phyloP scores from a whole-genome alignment of 495 filamentous ascomycete genomes.

The Daldinia decipiens region DNA sequence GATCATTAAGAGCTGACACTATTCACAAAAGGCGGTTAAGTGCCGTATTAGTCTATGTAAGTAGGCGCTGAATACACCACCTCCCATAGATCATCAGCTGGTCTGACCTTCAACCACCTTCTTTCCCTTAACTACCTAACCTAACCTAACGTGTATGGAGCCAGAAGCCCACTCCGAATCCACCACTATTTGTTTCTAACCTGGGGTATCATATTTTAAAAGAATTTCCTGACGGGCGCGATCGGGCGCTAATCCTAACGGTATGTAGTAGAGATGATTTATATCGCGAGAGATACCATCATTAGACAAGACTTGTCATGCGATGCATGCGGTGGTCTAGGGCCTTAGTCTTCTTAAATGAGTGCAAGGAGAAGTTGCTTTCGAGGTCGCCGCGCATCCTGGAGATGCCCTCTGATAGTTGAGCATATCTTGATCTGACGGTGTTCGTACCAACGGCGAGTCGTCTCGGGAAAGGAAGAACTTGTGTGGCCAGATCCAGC shows the following conservation, averaged over 20 bases:
- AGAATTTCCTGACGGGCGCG: background rate
- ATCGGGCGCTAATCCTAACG: background rate
- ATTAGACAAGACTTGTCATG: slow-evolving; percentile 8
- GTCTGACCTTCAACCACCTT: slow-evolving; percentile 29
- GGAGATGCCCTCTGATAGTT: slow-evolving; percentile 5
- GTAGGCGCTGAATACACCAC: slow-evolving; percentile 23
- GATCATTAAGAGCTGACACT: background rate
- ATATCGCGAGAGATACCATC: background rate
- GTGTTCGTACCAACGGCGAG: slow-evolving; percentile 8
- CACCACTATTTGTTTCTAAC: slow-evolving; percentile 5
- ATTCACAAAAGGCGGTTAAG: slow-evolving; percentile 30
- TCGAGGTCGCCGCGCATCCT: background rate
- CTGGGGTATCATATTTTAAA: slow-evolving; percentile 22
- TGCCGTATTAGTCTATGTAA: slow-evolving; percentile 41
- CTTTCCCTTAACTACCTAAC: slow-evolving; percentile 11
- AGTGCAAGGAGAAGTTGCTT: background rate
- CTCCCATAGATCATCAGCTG: slow-evolving; percentile 22
- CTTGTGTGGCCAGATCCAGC: slow-evolving; percentile 14
- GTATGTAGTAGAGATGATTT: background rate
- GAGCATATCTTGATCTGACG: slow-evolving; percentile 6
- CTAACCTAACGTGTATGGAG: background rate
- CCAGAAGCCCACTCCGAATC: slow-evolving; percentile 14
- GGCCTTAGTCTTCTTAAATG: background rate
- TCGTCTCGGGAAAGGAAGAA: slow-evolving; percentile 20
- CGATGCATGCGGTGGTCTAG: background rate